Evolutionary conservation across 352 stramenopile species (phyloP), one percentile per base, ranked within the genome.

Genomic region (Aphanomyces euteiches): DNA sequence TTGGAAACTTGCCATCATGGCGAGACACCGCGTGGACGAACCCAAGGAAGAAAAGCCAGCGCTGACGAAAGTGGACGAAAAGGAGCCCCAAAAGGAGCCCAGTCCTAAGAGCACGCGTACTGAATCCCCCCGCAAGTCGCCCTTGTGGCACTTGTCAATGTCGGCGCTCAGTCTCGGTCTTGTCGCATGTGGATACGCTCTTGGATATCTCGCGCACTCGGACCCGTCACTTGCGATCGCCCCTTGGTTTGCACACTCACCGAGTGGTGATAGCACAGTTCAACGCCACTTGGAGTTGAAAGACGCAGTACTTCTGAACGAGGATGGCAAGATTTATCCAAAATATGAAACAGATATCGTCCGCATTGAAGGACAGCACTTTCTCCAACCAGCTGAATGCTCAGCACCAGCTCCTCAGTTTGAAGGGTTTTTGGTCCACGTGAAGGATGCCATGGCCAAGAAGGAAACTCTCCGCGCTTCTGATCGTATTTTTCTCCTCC

Each of bases 401-500:
- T 38, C n/a, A 10, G n/a, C 41, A 5, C 37, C 13, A 7, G 17
- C 54, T 38, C 59, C 59, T 56, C 15, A 28, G 15, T 56, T 67
- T n/a, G 19, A 47, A 40, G 39, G 17, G 5, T 12, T 37, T 36
- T 13, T 57, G 17, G 36, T 56, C 17, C 59, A 67, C 47, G 38
- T 67, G 8, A 67, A 67, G 47, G 59, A 67, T 36, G 59, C 47
- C n/a, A 67, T 67, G 59, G 21, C 19, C 17, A 40, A 17, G 5
- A 5, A 12, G n/a, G n/a, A 36, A 12, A 15, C 59, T 7, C 41
- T 57, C 41, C 17, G 10, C 1, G 28, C 7, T 5, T 17, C n/a
- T 3, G 54, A 67, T 41, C 59, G 47, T 10, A 67, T 90, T 48
- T 94, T 94, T 66, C 87, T 94, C 75, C 87, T 94, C 80, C 83